phyloP scores from a whole-genome alignment of 208 protist species.

The Polymyxa betae region DNA sequence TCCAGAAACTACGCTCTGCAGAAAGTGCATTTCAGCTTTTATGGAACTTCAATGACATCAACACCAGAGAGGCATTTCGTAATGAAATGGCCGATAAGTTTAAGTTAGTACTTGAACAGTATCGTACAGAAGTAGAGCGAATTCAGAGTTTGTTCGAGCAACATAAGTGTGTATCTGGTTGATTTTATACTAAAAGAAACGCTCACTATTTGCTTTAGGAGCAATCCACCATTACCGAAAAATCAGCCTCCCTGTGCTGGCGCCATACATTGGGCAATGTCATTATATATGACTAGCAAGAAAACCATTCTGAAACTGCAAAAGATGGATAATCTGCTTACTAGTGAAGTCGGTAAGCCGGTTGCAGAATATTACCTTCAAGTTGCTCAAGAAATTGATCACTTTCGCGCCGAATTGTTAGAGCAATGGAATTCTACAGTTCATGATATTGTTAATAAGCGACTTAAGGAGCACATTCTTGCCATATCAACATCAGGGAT shows the following conservation, averaged over 20 bases:
- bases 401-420: slow-evolving; percentile 86
- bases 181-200: neutral
- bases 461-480: slow-evolving; percentile 87
- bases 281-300: slow-evolving; percentile 93
- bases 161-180: slow-evolving; percentile 69
- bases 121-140: slow-evolving; percentile 66
- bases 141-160: slow-evolving; percentile 87
- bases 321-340: slow-evolving; percentile 75
- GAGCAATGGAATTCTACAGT: slow-evolving; percentile 86
- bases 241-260: slow-evolving; percentile 95
- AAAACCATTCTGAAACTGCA: slow-evolving; percentile 92
- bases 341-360: slow-evolving; percentile 74
- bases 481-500: neutral
- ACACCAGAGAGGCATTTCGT: slow-evolving; percentile 82
- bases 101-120: slow-evolving; percentile 90
- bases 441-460: slow-evolving; percentile 78
- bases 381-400: slow-evolving; percentile 87
- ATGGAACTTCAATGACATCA: slow-evolving; percentile 91
- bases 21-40: slow-evolving; percentile 94
- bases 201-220: neutral
- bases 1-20: slow-evolving; percentile 93
- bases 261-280: slow-evolving; percentile 85
- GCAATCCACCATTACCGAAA: slow-evolving; percentile 88
- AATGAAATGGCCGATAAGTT: slow-evolving; percentile 89
- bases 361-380: slow-evolving; percentile 87